These are phyloP conservation scores for Phytophthora hibernalis DNA, from an alignment of 352 stramenopile species.

Conservation along the genomic window DNA sequence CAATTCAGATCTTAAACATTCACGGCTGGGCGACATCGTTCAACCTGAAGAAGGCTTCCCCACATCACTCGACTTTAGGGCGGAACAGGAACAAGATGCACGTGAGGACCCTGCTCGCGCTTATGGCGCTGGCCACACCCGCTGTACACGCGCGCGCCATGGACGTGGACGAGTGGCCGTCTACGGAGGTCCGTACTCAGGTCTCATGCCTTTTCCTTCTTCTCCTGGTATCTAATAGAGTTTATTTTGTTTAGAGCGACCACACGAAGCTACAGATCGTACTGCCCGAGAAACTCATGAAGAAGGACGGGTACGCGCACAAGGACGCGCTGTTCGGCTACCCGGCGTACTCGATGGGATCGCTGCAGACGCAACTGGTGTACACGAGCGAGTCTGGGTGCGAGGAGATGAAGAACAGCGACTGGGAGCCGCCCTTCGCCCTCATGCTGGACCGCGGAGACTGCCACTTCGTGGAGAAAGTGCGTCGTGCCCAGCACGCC, in stretches of 20 bases:
- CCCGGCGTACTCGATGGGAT: constrained; percentile 92
- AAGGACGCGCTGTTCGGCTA: constrained; percentile 97
- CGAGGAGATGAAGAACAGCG: constrained; percentile 79
- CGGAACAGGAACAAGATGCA: constrained; percentile 35
- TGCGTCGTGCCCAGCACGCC: constrained; percentile 91
- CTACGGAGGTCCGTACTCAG: constrained; percentile 65
- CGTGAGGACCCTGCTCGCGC: constrained; percentile 26
- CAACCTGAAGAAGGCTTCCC: constrained; percentile 34
- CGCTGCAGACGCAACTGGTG: constrained; percentile 90
- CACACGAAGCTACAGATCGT: constrained; percentile 92
- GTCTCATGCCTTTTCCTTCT: background rate
- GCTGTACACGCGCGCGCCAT: constrained; percentile 51
- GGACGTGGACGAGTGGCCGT: constrained; percentile 87
- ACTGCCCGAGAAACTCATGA: constrained; percentile 89
- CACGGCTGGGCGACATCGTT: constrained; percentile 20
- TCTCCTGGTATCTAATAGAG: constrained; percentile 7
- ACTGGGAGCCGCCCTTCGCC: constrained; percentile 94
- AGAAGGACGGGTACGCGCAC: constrained; percentile 95
- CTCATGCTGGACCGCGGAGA: constrained; percentile 96
- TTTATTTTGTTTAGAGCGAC: constrained; percentile 58
- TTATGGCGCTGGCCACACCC: constrained; percentile 30
- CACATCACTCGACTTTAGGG: constrained; percentile 33
- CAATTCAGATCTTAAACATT: background rate
- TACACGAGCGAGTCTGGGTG: constrained; percentile 85
- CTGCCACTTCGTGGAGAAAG: constrained; percentile 98